Percentiles rank a stretch among this genome's conserved stretches.
Conservation (phyloP, 2,329 filamentous ascomycete species). For the Pezicula radicicola region DNA sequence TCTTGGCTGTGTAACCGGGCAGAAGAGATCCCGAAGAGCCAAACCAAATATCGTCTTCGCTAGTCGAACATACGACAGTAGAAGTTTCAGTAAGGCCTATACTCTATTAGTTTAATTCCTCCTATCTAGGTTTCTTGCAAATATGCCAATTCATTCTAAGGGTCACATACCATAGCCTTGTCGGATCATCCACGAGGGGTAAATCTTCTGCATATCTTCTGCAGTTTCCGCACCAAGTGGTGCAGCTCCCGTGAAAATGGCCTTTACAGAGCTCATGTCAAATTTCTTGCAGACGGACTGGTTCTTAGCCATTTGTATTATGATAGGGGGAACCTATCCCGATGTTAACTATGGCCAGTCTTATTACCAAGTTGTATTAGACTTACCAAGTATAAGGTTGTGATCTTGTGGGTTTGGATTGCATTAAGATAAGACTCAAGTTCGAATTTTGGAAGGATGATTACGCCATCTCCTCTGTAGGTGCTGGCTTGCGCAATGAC, state of each 20-base stretch:
- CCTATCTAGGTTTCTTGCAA: not conserved
- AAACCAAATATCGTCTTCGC: slow-evolving; percentile 61
- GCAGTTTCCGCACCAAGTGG: slow-evolving; percentile 73
- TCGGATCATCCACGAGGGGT: slow-evolving; percentile 61
- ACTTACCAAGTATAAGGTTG: slow-evolving; percentile 61
- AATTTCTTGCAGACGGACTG: slow-evolving; percentile 59
- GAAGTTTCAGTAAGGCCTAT: slow-evolving; percentile 72
- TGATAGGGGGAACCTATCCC: slow-evolving; percentile 72
- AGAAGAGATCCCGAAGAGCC: slow-evolving; percentile 72
- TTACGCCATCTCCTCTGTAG: slow-evolving; percentile 70
- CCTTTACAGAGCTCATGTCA: slow-evolving; percentile 65
- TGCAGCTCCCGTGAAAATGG: slow-evolving; percentile 73
- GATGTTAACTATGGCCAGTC: not conserved
- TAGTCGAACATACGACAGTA: slow-evolving; percentile 64
- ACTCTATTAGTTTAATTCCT: not conserved
- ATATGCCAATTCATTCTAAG: not conserved
- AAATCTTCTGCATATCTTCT: slow-evolving; percentile 57
- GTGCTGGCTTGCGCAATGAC: slow-evolving; percentile 63
- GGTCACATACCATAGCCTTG: slow-evolving; percentile 64
- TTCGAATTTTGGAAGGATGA: slow-evolving; percentile 76
- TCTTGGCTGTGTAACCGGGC: slow-evolving; percentile 60
- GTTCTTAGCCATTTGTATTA: slow-evolving; percentile 72
- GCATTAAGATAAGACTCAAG: slow-evolving; percentile 59
- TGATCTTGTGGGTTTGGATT: slow-evolving; percentile 68
- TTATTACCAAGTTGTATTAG: not conserved